A percentile compares a stretch with the other conserved stretches of the same genome.
phyloP scores from a whole-genome alignment of 257 asterid genomes.

The Salvia splendens region DNA sequence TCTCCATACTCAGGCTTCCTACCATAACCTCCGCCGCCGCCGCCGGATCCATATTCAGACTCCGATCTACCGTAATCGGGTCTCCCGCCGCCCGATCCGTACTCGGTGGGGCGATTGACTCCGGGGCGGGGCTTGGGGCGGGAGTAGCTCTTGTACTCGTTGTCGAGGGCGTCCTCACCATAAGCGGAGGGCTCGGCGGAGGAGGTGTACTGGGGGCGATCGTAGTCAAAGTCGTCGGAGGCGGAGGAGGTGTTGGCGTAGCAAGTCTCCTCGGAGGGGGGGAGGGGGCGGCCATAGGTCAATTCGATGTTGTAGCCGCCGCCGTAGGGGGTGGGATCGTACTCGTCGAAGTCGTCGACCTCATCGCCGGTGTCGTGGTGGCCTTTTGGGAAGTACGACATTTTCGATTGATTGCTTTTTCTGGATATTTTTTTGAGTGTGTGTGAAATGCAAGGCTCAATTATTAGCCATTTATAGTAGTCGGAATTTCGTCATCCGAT shows the following conservation, averaged over 20 bases:
- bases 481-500: neutral
- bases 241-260: conserved; percentile 56
- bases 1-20: conserved; percentile 26
- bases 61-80: conserved; percentile 19
- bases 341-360: conserved; percentile 76
- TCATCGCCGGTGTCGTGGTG: conserved; percentile 55
- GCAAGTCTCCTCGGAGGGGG: conserved; percentile 77
- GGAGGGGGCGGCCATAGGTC: conserved; percentile 78
- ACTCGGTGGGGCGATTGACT: conserved; percentile 40
- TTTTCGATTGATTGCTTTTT: conserved; percentile 33
- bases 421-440: no score
- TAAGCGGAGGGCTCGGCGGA: conserved; percentile 83
- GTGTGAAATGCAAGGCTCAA: neutral
- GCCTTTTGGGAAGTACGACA: conserved; percentile 82
- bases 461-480: neutral
- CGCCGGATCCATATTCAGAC: conserved; percentile 43
- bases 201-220: conserved; percentile 76
- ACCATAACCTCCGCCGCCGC: conserved; percentile 48
- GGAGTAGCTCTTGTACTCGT: conserved; percentile 76
- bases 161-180: conserved; percentile 61
- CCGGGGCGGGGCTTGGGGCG: conserved; percentile 67
- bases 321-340: conserved; percentile 82
- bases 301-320: conserved; percentile 79
- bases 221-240: conserved; percentile 65
- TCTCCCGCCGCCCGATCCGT: conserved; percentile 38